Conservation (phyloP, 345 rosid species). For the Heritiera littoralis region DNA sequence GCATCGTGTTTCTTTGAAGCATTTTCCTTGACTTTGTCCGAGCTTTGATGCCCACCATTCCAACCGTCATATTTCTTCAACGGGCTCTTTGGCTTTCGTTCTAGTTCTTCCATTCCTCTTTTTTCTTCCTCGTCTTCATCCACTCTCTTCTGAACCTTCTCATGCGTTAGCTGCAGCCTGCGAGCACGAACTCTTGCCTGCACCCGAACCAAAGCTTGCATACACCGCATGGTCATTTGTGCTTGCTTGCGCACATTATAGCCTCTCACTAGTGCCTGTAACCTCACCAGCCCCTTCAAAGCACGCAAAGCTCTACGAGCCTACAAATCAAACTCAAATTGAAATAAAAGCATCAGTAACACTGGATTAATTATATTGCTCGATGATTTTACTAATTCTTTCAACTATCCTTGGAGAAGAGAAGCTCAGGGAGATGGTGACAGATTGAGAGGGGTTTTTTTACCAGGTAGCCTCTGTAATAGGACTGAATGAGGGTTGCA, state of each 20-base stretch:
- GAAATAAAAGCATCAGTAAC: background rate
- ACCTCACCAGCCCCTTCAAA: conserved; percentile 85
- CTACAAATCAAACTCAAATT: conserved; percentile 32
- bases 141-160: conserved; percentile 40
- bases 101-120: conserved; percentile 18
- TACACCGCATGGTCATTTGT: conserved; percentile 94
- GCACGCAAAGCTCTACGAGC: conserved; percentile 95
- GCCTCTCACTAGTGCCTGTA: conserved; percentile 96
- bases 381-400: background rate
- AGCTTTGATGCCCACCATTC: conserved; percentile 48
- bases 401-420: background rate
- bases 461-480: conserved; percentile 92
- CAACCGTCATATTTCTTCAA: conserved; percentile 38
- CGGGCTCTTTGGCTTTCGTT: conserved; percentile 33
- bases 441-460: background rate
- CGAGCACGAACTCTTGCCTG: conserved; percentile 92
- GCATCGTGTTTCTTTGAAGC: conserved; percentile 55
- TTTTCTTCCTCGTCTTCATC: conserved; percentile 32
- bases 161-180: conserved; percentile 61
- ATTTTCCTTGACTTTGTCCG: conserved; percentile 42
- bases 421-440: background rate
- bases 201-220: conserved; percentile 95
- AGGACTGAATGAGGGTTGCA: conserved; percentile 76
- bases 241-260: conserved; percentile 95
- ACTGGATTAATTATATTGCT: no score